Conservation (phyloP, 2,329 filamentous ascomycete species). For the Beauveria brongniartii region DNA sequence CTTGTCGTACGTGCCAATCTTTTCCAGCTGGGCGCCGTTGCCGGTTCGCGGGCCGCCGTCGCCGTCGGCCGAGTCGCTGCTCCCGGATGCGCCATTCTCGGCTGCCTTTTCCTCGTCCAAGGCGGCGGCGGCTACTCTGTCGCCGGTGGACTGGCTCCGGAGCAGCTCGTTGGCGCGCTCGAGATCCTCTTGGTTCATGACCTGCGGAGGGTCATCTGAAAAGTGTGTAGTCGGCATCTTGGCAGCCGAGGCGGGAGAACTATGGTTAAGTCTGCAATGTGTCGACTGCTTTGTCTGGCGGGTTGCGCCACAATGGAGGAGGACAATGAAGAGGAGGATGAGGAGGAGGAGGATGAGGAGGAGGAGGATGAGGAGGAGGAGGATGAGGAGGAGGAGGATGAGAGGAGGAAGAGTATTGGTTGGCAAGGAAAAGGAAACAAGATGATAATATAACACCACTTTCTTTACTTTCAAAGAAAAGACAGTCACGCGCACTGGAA, state of each 20-base stretch:
- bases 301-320: neutral
- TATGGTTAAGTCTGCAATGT: no score
- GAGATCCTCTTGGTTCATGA: slow-evolving; percentile 28
- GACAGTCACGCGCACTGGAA: neutral
- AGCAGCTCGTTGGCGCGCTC: slow-evolving; percentile 29
- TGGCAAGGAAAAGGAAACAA: no score
- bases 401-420: no score
- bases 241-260: neutral
- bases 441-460: no score
- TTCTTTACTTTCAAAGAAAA: neutral
- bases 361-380: no score
- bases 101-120: slow-evolving; percentile 5
- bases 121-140: neutral
- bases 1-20: slow-evolving; percentile 31
- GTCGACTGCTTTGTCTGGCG: no score
- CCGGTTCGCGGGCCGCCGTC: slow-evolving; percentile 1
- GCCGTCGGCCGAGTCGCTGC: slow-evolving; percentile 26
- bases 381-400: no score
- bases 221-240: slow-evolving; percentile 21
- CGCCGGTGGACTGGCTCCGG: slow-evolving; percentile 17
- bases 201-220: slow-evolving; percentile 29
- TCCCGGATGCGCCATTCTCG: slow-evolving; percentile 7
- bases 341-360: no score
- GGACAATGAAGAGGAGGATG: no score
- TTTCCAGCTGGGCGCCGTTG: slow-evolving; percentile 21